phyloP scores from a whole-genome alignment of 2,329 filamentous ascomycete species.

The Tolypocladium endophyticum region DNA sequence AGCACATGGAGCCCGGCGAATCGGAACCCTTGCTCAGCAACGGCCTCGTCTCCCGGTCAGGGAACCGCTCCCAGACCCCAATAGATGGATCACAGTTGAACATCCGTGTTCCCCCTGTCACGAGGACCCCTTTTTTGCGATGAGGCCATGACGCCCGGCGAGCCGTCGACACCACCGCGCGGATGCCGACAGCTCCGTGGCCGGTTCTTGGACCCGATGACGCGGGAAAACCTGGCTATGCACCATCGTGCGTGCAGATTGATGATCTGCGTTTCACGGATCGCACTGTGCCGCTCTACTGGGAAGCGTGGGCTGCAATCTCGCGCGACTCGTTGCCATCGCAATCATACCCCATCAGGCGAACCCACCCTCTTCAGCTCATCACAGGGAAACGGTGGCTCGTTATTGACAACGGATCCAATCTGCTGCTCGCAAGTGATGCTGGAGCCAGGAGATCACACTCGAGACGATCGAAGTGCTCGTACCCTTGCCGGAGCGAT shows the following conservation, averaged over 20 bases:
- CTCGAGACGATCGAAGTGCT: not conserved
- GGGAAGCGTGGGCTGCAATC: not conserved
- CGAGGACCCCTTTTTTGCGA: not conserved
- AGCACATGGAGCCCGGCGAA: not conserved
- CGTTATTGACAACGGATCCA: not conserved
- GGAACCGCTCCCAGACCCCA: not conserved
- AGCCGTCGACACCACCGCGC: not conserved
- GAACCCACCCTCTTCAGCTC: not conserved
- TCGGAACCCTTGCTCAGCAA: not conserved
- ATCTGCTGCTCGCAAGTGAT: not conserved
- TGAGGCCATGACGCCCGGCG: not conserved
- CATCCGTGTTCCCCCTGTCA: not conserved
- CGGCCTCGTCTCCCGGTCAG: not conserved
- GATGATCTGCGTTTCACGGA: not conserved
- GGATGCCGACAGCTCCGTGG: not conserved
- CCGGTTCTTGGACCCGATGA: not conserved
- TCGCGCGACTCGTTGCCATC: not conserved
- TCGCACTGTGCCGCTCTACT: not conserved
- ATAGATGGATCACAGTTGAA: not conserved
- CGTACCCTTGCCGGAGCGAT: not conserved
- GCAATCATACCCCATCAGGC: not conserved
- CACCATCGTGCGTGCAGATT: not conserved
- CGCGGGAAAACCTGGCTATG: not conserved
- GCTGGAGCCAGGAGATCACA: not conserved
- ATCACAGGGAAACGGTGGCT: not conserved